Conservation (phyloP, 768 basidiomycete species). For the Mrakia gelida region DNA sequence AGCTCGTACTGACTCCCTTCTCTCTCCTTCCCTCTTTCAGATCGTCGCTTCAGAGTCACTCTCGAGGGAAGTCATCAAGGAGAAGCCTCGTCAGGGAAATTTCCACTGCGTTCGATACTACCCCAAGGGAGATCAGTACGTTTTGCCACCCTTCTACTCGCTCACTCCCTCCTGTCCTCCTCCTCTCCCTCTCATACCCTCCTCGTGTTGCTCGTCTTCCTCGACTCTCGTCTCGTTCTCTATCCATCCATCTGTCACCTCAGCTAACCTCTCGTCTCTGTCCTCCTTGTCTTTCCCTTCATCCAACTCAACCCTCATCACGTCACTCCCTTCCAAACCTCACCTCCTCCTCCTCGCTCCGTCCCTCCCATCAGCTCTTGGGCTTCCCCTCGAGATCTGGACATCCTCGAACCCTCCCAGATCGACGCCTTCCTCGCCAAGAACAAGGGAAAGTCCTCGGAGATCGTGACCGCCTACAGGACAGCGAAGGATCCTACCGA, state of each 20-base stretch:
- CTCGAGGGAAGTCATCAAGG: constrained; percentile 58
- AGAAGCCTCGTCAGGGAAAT: constrained; percentile 71
- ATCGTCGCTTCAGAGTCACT: constrained; percentile 70
- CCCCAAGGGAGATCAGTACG: constrained; percentile 89
- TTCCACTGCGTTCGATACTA: constrained; percentile 74
- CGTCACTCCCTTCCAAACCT: background rate
- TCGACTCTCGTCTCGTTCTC: background rate
- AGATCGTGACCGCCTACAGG: constrained; percentile 63
- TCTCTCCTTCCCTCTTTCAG: constrained; percentile 47
- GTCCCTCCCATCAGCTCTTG: constrained; percentile 59
- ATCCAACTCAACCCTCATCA: constrained; percentile 2
- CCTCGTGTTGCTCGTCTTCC: constrained; percentile 28
- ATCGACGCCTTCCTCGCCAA: constrained; percentile 78
- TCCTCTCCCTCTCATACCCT: background rate
- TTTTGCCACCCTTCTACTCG: constrained; percentile 35
- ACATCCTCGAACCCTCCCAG: constrained; percentile 67
- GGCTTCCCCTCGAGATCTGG: constrained; percentile 76
- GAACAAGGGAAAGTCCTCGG: constrained; percentile 65
- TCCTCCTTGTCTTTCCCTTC: background rate
- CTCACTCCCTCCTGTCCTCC: background rate
- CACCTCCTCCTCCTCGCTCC: background rate
- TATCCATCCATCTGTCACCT: no score
- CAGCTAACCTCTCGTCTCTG: no score
- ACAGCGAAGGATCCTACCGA: constrained; percentile 68
- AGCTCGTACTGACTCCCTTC: constrained; percentile 19